phyloP scores from a whole-genome alignment of 805 yeast genomes.

The Candida nonsorbophila region DNA sequence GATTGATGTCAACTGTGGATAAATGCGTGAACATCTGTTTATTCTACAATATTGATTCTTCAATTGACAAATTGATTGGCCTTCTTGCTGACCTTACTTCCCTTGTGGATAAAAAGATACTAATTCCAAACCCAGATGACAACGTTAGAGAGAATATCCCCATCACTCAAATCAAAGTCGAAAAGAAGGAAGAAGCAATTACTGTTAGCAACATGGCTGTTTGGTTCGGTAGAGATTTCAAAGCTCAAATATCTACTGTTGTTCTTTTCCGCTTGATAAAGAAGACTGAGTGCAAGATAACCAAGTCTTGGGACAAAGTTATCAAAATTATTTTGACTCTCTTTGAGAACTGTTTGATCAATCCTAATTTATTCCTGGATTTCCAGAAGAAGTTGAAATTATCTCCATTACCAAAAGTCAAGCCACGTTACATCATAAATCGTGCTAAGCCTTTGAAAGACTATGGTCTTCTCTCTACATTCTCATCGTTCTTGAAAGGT shows the following conservation, averaged over 20 bases:
- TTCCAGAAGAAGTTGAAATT: conserved; percentile 56
- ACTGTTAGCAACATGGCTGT: conserved; percentile 80
- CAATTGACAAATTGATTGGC: conserved; percentile 64
- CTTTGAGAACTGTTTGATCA: conserved; percentile 66
- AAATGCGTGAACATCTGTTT: conserved; percentile 77
- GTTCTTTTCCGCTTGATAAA: conserved; percentile 75
- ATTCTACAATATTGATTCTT: conserved; percentile 48
- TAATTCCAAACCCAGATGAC: conserved; percentile 20
- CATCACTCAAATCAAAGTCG: conserved; percentile 42
- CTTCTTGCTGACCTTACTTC: conserved; percentile 66
- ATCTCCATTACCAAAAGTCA: conserved; percentile 52
- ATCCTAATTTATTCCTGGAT: conserved; percentile 55
- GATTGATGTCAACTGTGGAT: conserved; percentile 84
- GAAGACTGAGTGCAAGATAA: conserved; percentile 46
- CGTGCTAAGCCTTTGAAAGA: conserved; percentile 64
- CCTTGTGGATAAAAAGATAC: conserved; percentile 37
- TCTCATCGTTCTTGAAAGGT: conserved; percentile 88
- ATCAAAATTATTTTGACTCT: conserved; percentile 57
- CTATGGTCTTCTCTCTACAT: conserved; percentile 77
- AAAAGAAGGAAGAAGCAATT: conserved; percentile 51
- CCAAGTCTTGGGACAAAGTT: conserved; percentile 58
- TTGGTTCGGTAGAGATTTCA: conserved; percentile 82
- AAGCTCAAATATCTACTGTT: conserved; percentile 85
- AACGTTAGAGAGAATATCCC: conserved; percentile 36
- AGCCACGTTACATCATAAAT: conserved; percentile 62